These are phyloP conservation scores for Colletotrichum gigasporum DNA, from an alignment of 2,329 filamentous ascomycete species.

Conservation along the genomic window DNA sequence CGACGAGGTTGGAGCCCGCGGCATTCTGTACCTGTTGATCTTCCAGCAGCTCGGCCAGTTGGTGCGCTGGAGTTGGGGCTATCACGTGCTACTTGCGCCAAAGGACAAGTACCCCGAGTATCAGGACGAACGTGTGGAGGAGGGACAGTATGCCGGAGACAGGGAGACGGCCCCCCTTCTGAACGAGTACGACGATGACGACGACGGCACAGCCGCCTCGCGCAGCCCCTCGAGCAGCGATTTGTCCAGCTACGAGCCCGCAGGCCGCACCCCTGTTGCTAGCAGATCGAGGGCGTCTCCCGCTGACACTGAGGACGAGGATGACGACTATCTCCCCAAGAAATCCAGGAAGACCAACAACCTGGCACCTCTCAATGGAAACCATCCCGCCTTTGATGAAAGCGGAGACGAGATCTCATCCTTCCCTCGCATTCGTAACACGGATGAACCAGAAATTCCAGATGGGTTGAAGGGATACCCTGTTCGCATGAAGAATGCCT, in stretches of 20 bases:
- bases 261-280: slow-evolving; percentile 64
- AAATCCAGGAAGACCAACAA: slow-evolving; percentile 33
- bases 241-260: slow-evolving; percentile 62
- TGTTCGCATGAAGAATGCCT: slow-evolving; percentile 44
- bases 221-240: slow-evolving; percentile 44
- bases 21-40: slow-evolving; percentile 94
- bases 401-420: slow-evolving; percentile 65
- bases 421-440: slow-evolving; percentile 65
- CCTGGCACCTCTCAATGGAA: slow-evolving; percentile 34
- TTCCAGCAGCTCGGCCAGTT: slow-evolving; percentile 98
- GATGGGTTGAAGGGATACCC: slow-evolving; percentile 52
- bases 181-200: slow-evolving; percentile 55
- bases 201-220: slow-evolving; percentile 47
- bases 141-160: slow-evolving; percentile 68
- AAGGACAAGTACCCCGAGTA: slow-evolving; percentile 77
- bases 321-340: slow-evolving; percentile 42
- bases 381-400: slow-evolving; percentile 42
- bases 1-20: slow-evolving; percentile 90
- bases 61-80: slow-evolving; percentile 98
- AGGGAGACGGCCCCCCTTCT: slow-evolving; percentile 58
- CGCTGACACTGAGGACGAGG: slow-evolving; percentile 59
- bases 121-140: slow-evolving; percentile 61
- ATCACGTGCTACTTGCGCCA: slow-evolving; percentile 91
- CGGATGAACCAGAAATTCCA: slow-evolving; percentile 51
- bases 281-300: slow-evolving; percentile 60